Evolutionary conservation across 1,284 basidiomycete genomes (phyloP), one percentile per base, ranked within the genome.

Genomic region (Vanrija sp.): DNA sequence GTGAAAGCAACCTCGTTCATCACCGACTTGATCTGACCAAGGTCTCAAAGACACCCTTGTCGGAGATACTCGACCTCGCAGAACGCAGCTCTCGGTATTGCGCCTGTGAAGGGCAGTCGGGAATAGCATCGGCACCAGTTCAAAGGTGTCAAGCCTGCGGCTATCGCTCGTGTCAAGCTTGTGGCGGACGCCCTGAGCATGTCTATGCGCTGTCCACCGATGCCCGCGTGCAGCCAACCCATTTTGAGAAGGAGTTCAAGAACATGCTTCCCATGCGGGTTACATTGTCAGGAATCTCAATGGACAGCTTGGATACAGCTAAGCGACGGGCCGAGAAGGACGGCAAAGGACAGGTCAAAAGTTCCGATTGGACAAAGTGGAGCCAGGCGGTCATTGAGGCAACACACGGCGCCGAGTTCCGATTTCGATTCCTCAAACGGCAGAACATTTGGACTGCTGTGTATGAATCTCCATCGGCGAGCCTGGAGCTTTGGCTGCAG

Each of bases 141-240:
- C 82, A 83, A 50, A 83, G 82, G 15, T 97, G 93, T 72, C 59
- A 71, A 9, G 87, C 88, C 54, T 97, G 93, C 68, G 84, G 83
- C 14, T 84, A 85, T 16, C 85, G 90, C 9, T 86, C 88, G 21
- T 97, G 93, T 77, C 82, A 83, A 61, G 86, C 85, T 63, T 96
- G 93, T 68, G 89, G 89, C 43, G 92, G 91, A 23, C 85, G 91
- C 55, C 94, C 94, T 0, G 87, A 91, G 62, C 93, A 97, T 73
- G 86, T 86, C 61, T 86, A 86, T 62, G 68, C 76, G 29, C 54
- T 64, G 8, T 65, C 65, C 44, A 43, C 40, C 25, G 65, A 63
- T 38, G 43, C 64, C 26, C 69, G 78, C 8, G 71, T 89, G 7
- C 78, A 82, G 15, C 91, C 93, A 0, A 80, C 82, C 19, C 78